Evolutionary conservation across 371 early-diverging fungal species (phyloP).

Genomic region (Syncephalastrum monosporum): DNA sequence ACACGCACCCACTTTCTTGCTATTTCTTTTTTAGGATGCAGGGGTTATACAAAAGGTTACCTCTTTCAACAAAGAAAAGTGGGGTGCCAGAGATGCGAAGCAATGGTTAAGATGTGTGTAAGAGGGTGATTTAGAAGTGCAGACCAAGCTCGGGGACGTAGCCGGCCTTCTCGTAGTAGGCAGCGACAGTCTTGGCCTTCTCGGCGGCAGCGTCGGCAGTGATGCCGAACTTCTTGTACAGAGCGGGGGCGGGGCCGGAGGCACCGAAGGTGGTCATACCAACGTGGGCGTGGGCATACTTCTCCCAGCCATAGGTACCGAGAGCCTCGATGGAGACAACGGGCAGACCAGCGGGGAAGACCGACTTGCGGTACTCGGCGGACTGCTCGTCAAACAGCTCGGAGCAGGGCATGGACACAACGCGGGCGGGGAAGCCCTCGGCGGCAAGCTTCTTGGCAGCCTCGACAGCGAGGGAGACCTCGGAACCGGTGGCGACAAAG

Average conservation of each 20-base stretch:
- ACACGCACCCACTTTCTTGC: constrained; percentile 5
- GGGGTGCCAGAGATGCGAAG: not conserved
- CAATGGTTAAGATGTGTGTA: no score
- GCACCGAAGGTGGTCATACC: constrained; percentile 96
- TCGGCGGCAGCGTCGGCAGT: constrained; percentile 74
- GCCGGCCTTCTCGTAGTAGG: constrained; percentile 66
- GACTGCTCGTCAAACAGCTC: constrained; percentile 95
- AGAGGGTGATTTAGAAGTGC: constrained; percentile 21
- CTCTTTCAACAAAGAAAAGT: not conserved
- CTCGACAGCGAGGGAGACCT: constrained; percentile 87
- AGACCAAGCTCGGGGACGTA: constrained; percentile 51
- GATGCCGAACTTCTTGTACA: constrained; percentile 84
- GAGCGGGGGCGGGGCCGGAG: constrained; percentile 79
- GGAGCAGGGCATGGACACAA: constrained; percentile 96
- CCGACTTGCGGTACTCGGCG: constrained; percentile 80
- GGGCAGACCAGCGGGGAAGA: constrained; percentile 81
- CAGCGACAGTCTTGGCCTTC: constrained; percentile 79
- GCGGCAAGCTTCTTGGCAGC: constrained; percentile 72
- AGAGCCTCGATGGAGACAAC: constrained; percentile 94
- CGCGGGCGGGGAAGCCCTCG: constrained; percentile 64
- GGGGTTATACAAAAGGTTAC: constrained; percentile 1
- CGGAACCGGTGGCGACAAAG: constrained; percentile 95
- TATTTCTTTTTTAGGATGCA: constrained; percentile 1
- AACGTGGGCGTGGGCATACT: constrained; percentile 86
- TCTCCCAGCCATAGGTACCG: constrained; percentile 92